Evolutionary conservation across 306 rosid genomes (phyloP), one percentile per base, ranked within the genome.

Genomic region (Inga laurina): DNA sequence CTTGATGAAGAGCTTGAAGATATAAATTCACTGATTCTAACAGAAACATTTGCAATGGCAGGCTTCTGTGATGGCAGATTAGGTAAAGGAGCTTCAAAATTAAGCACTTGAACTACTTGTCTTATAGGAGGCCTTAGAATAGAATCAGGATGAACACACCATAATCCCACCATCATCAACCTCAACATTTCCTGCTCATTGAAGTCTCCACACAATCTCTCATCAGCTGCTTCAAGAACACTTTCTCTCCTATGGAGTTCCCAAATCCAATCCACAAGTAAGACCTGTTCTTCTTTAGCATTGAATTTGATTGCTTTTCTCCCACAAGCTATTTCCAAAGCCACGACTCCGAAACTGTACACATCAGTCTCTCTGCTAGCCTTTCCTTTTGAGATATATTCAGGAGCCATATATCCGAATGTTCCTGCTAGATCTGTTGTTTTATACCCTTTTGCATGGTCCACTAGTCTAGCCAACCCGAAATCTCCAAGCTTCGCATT

Each of bases 311-410:
- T 66, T 21, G 86, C 67, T 79, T 73, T 86, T 84, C 87, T 89
- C 34, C 94, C 91, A 52, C 87, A 76, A 0, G 89, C 90, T 37
- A 90, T 84, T 74, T 90, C 95, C 75, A 71, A 71, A 2, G 52
- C 52, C 0, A 71, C 75, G 0, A 71, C 19, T 43, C 54, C 75
- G 12, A 71, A 71, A 43, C 54, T n/a, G 2, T 71, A 71, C n/a
- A 81, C 74, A 45, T 81, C 64, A 2, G 64, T 57, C 64, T 57
- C 64, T 57, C 64, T 57, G 13, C 64, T 57, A 1, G 64, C 64
- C 13, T 57, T 57, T 57, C 64, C 64, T 57, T 69, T 83, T 4
- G 79, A 52, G 10, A 64, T 56, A 15, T 78, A 67, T 75, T 88
- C 91, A 10, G 89, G 91, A 52, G 91, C 54, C 79, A 88, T 61